Base-by-base conservation (phyloP, 306 rosid species). In the Pueraria montana region DNA sequence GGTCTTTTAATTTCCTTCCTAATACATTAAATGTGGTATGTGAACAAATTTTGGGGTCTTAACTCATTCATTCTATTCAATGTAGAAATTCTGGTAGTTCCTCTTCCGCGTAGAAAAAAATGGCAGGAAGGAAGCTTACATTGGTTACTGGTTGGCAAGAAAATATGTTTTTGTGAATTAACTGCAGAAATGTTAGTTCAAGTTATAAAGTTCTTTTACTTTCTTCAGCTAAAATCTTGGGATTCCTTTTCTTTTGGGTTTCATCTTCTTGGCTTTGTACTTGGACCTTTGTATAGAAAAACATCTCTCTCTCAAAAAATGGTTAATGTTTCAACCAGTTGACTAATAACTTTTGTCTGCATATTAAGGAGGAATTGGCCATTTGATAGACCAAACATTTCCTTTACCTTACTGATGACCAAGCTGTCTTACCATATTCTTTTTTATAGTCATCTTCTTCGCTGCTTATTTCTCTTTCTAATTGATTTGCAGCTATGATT, bases 111-210 rank as follows among this genome's bases (percentile, higher is more conserved):
- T 84, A 65, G 45, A 45, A 24, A 40, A 26, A 24, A 17, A 21
- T 13, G 42, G 72, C 66, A 46, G 26, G 68, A 78, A 23, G 24
- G 50, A 85, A 85, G 34, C 55, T 76, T 79, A 69, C 36, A 53
- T 34, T 82, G 32, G 55, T 59, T 73, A 34, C 62, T 81, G 86
- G 79, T 80, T 87, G 76, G 84, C 46, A 46, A 5, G 84, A 77
- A 58, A 43, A 23, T 74, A 2, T 52, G 43, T 73, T 65, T 56
- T 23, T 52, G 49, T 56, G 61, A 62, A 58, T 81, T 67, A 81
- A 81, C 42, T 81, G 61, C 72, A 81, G 70, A 84, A 32, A 71
- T 84, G 42, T 77, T 64, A 64, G 87, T 68, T 78, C 63, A 62
- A 68, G 45, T 53, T 34, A 27, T 77, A 36, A 72, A 50, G 65